phyloP scores from a whole-genome alignment of 1,139 yeast species.

The Pichia sp. region DNA sequence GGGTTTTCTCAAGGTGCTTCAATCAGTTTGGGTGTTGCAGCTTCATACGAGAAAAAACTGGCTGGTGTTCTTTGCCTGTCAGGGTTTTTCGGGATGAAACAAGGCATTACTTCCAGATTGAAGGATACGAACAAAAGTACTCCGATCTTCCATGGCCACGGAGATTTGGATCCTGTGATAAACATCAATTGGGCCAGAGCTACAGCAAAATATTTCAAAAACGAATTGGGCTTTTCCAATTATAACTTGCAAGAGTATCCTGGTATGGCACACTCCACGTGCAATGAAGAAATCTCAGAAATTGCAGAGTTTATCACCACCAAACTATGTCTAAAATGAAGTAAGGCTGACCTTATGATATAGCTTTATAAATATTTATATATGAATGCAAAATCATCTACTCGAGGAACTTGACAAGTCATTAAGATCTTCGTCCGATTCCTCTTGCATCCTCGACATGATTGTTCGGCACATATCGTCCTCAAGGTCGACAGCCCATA shows the following conservation, averaged over 20 bases:
- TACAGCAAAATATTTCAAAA: conserved; percentile 45
- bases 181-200: conserved; percentile 43
- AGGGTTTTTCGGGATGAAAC: conserved; percentile 65
- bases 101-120: conserved; percentile 33
- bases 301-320: conserved; percentile 45
- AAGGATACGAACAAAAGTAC: conserved; percentile 50
- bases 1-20: conserved; percentile 97
- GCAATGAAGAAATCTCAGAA: conserved; percentile 62
- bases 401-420: background rate
- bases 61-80: conserved; percentile 83
- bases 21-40: conserved; percentile 55
- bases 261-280: conserved; percentile 65
- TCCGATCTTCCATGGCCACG: conserved; percentile 88
- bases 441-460: background rate
- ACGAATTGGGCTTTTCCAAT: conserved; percentile 46
- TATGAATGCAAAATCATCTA: background rate
- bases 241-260: conserved; percentile 55
- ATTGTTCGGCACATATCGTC: conserved; percentile 6
- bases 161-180: conserved; percentile 69
- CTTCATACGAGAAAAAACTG: conserved; percentile 50
- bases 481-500: conserved; percentile 52
- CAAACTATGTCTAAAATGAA: background rate
- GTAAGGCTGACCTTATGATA: background rate
- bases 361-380: background rate
- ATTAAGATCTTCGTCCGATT: background rate